Evolutionary conservation across 169 alveolate genomes (phyloP).

Genomic region (Neospora caninum): DNA sequence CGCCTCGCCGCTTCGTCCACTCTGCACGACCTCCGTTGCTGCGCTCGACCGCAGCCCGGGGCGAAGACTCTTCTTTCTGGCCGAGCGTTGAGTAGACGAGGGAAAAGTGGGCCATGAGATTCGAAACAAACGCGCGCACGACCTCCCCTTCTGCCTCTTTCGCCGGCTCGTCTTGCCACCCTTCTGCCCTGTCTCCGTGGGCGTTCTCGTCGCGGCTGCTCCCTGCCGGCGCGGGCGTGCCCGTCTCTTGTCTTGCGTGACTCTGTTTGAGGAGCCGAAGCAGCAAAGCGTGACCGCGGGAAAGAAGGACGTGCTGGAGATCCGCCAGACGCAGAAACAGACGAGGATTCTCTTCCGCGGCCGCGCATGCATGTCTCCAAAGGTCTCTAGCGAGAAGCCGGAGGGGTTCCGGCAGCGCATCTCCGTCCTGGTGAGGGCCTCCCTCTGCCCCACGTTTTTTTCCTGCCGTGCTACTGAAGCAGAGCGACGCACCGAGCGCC

Average conservation of each 20-base stretch:
- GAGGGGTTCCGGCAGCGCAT: background rate
- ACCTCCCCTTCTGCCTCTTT: background rate
- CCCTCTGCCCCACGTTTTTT: background rate
- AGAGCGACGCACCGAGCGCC: too few species aligned
- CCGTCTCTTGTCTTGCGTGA: background rate
- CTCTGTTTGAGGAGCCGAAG: background rate
- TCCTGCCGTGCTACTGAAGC: too few species aligned
- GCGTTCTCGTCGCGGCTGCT: background rate
- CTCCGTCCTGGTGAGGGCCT: background rate
- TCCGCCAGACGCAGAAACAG: conserved; percentile 6
- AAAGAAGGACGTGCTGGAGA: conserved; percentile 2
- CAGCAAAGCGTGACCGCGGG: background rate
- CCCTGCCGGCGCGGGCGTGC: background rate
- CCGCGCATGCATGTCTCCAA: background rate
- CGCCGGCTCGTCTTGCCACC: background rate
- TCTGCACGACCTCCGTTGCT: background rate
- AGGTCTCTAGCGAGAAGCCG: background rate
- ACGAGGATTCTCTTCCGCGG: background rate
- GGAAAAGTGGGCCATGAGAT: background rate
- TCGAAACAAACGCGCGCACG: background rate
- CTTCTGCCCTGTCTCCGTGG: background rate
- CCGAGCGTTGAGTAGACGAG: background rate
- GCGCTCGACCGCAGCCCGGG: background rate
- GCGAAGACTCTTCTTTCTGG: background rate
- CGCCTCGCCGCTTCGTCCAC: background rate